Evolutionary conservation across 306 rosid genomes (phyloP).

Genomic region (Cucumis melo): DNA sequence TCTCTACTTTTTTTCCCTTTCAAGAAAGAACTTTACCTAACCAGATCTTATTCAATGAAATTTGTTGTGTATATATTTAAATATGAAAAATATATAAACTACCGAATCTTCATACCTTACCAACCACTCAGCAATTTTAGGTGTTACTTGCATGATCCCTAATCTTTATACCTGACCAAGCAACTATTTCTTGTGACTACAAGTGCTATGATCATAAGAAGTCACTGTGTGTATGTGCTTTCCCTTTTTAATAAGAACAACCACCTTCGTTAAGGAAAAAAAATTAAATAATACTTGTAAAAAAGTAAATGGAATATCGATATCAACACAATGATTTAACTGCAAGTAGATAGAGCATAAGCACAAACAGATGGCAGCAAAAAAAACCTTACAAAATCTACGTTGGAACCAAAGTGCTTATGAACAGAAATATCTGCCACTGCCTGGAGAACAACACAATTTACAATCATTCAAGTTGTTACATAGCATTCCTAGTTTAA

Average conservation of each 20-base stretch:
- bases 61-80: too few species aligned
- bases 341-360: neutral
- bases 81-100: too few species aligned
- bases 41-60: too few species aligned
- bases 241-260: too few species aligned
- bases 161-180: too few species aligned
- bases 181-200: neutral
- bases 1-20: neutral
- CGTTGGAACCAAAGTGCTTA: conserved; percentile 37
- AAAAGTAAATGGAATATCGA: neutral
- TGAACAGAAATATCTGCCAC: conserved; percentile 45
- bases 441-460: conserved; percentile 47
- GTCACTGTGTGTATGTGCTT: neutral
- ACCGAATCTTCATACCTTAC: too few species aligned
- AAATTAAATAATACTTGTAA: too few species aligned
- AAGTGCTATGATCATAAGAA: neutral
- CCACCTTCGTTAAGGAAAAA: too few species aligned
- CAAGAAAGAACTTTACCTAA: neutral
- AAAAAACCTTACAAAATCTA: conserved; percentile 49
- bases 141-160: too few species aligned
- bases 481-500: neutral
- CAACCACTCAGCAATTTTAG: too few species aligned
- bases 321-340: neutral
- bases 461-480: neutral
- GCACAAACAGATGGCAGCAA: neutral